Evolutionary conservation across 2,329 filamentous ascomycete species (phyloP), one percentile per base, ranked within the genome.

Genomic region (Mycocentrospora acerina): DNA sequence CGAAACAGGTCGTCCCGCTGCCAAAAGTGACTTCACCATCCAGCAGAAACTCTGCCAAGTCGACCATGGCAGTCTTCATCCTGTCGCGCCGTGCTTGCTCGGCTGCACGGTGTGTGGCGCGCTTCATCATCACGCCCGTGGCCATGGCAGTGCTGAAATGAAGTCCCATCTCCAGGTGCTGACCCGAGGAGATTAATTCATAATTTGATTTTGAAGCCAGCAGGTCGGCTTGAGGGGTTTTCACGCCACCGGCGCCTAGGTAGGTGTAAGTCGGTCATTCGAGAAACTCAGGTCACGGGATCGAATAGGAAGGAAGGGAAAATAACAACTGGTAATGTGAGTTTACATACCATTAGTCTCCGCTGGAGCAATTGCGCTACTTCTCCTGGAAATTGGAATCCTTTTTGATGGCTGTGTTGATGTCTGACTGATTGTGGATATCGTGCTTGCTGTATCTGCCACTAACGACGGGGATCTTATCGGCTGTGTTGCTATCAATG

Each of bases 71-170:
- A 2, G 42, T 55, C 24, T 61, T 61, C 58, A 61, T 61, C 15
- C 58, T 42, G 29, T 61, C 58, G n/a, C 58, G 55, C 9, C 58
- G 55, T 10, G 58, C 58, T n/a, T 61, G 58, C 38, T 61, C 58
- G 2, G 58, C 58, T 2, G 58, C 58, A 2, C 58, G 58, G 36
- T 61, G 58, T 5, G 56, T 61, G 0, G 58, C 58, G 27, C 58
- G 55, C 42, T 58, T 59, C 58, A 61, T 61, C 58, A 61, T 61
- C 10, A 61, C 56, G 29, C 58, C 58, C 1, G 58, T 59, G 12
- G 58, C 56, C 58, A 61, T 61, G 39, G 58, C 56, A 22, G 56
- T 59, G 39, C 56, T 60, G 33, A 61, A 61, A 39, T 61, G 58
- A 17, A 61, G 31, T 7, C 58, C 58, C 58, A 61, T 61, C 41